Evolutionary conservation across 1,139 yeast species (phyloP).

Genomic region (Saccharomyces hybrid): DNA sequence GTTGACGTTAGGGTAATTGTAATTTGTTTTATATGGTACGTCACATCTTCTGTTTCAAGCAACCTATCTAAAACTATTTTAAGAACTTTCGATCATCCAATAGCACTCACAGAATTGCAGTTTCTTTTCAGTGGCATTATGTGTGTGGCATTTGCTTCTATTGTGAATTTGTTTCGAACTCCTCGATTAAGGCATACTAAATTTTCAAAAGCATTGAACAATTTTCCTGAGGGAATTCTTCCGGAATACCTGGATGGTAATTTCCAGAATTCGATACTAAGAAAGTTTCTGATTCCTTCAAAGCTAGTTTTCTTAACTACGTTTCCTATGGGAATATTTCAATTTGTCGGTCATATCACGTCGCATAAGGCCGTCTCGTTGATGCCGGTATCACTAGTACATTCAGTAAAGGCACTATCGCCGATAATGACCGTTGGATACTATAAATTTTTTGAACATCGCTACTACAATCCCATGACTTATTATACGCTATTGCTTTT

Average conservation of each 20-base stretch:
- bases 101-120: constrained; percentile 79
- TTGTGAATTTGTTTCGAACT: constrained; percentile 21
- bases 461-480: constrained; percentile 54
- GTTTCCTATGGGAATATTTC: constrained; percentile 89
- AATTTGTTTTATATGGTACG: constrained; percentile 71
- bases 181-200: constrained; percentile 11
- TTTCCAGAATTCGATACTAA: constrained; percentile 24
- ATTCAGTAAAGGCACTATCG: constrained; percentile 82
- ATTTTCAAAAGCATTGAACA: constrained; percentile 13
- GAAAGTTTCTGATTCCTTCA: constrained; percentile 25
- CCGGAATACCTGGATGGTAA: constrained; percentile 37
- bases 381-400: constrained; percentile 86
- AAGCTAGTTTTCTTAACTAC: constrained; percentile 50
- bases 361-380: constrained; percentile 82
- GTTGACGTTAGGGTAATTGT: constrained; percentile 33
- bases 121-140: constrained; percentile 58
- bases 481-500: constrained; percentile 72
- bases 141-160: constrained; percentile 35
- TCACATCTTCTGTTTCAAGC: constrained; percentile 71
- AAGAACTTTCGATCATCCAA: constrained; percentile 63
- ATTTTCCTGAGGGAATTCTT: constrained; percentile 53
- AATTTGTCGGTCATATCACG: constrained; percentile 81
- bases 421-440: constrained; percentile 84
- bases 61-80: constrained; percentile 74
- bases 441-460: constrained; percentile 54